Conservation (phyloP, 2,329 filamentous ascomycete genomes). For the Trichoderma koningii region DNA sequence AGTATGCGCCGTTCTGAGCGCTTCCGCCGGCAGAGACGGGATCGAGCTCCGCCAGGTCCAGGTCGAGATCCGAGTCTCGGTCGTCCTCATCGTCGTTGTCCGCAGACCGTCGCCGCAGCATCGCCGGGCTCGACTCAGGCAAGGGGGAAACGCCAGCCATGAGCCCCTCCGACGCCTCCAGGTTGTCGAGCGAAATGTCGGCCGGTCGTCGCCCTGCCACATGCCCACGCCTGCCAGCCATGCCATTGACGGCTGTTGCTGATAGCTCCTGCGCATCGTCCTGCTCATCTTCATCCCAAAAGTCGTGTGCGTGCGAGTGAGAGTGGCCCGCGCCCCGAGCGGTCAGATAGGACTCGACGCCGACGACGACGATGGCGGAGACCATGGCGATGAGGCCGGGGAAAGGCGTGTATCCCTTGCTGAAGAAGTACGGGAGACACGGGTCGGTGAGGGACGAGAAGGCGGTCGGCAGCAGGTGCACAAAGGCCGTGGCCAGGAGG, state of each 20-base stretch:
- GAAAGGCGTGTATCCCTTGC: conserved; percentile 73
- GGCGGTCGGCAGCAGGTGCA: conserved; percentile 71
- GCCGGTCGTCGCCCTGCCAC: conserved; percentile 46
- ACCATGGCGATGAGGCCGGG: conserved; percentile 81
- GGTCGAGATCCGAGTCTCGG: conserved; percentile 59
- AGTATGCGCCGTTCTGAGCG: conserved; percentile 36
- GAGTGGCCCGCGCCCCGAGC: conserved; percentile 65
- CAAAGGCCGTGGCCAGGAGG: conserved; percentile 82
- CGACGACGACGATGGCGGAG: conserved; percentile 78
- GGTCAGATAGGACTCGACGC: conserved; percentile 86
- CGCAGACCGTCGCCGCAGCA: conserved; percentile 35
- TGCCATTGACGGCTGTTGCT: conserved; percentile 34
- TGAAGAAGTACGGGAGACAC: conserved; percentile 78
- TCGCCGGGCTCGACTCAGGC: conserved; percentile 54
- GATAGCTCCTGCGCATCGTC: conserved; percentile 38
- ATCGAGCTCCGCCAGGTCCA: conserved; percentile 64
- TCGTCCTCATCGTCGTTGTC: conserved; percentile 44
- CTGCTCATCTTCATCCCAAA: conserved; percentile 57
- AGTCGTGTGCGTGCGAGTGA: conserved; percentile 55
- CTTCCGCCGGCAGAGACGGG: conserved; percentile 39
- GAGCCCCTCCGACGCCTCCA: conserved; percentile 56
- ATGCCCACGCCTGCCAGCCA: conserved; percentile 45
- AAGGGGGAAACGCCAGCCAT: conserved; percentile 62
- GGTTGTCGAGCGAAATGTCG: conserved; percentile 54
- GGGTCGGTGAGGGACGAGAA: conserved; percentile 68